Conservation (phyloP, 169 alveolate species). For the Plasmodium sp. region DNA sequence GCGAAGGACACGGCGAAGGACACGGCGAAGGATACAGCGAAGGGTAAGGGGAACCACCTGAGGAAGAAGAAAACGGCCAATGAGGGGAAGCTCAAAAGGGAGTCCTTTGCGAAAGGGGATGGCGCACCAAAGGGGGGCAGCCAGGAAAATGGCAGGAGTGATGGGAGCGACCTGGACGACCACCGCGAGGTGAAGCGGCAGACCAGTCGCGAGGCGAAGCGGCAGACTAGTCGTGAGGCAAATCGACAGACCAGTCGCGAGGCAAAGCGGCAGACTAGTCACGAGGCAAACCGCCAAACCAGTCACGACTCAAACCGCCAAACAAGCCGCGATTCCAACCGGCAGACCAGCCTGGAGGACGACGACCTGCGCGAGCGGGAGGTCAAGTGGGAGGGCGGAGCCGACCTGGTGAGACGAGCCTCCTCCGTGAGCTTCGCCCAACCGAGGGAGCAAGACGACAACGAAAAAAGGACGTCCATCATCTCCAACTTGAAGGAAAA, state of each 20-base stretch:
- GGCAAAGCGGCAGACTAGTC: neutral
- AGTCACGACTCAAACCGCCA: neutral
- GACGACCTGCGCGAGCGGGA: neutral
- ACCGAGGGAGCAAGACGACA: slow-evolving; percentile 35
- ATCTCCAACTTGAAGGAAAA: slow-evolving; percentile 62
- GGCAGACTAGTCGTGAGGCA: neutral
- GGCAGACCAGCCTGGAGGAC: neutral
- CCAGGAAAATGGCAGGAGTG: neutral
- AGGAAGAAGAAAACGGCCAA: neutral
- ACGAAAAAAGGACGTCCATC: slow-evolving; percentile 68
- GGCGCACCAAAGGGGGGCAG: neutral
- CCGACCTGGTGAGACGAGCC: neutral
- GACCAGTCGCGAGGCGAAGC: neutral
- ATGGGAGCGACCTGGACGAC: neutral
- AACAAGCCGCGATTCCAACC: neutral
- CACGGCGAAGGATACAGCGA: neutral
- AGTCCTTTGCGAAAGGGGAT: neutral
- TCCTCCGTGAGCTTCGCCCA: neutral
- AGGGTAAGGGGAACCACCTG: neutral
- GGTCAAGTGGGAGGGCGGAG: neutral
- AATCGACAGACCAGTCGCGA: neutral
- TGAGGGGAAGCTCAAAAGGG: neutral
- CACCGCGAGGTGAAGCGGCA: neutral
- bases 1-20: neutral
- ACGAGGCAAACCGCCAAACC: neutral